Conservation (phyloP, 2,329 filamentous ascomycete genomes). For the Cadophora malorum region DNA sequence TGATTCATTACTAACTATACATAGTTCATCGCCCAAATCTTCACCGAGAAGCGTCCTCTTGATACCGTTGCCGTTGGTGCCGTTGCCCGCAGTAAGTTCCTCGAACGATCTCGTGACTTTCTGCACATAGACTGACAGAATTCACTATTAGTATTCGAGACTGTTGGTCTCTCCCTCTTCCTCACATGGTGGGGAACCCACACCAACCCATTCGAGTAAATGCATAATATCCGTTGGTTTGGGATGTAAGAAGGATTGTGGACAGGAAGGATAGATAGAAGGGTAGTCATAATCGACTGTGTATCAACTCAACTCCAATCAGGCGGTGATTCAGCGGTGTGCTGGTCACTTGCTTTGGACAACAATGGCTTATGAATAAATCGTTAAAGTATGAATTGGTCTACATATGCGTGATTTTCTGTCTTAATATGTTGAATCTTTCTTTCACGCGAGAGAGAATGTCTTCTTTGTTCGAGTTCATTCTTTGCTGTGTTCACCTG, state of each 20-base stretch:
- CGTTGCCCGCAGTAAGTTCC: constrained; percentile 64
- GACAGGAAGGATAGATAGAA: constrained; percentile 17
- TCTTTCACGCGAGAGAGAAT: too few relatives aligned
- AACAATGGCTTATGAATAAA: constrained; percentile 24
- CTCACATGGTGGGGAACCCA: constrained; percentile 98
- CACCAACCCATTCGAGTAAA: constrained; percentile 79
- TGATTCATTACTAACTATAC: constrained; percentile 17
- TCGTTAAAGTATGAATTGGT: constrained; percentile 8
- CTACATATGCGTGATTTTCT: background rate
- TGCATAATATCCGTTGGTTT: constrained; percentile 18
- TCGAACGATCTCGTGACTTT: background rate
- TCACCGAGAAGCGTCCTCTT: constrained; percentile 89
- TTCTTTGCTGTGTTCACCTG: too few relatives aligned
- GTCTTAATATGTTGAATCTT: too few relatives aligned
- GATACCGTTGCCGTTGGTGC: constrained; percentile 89
- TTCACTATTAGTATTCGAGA: constrained; percentile 71
- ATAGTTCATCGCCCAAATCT: constrained; percentile 84
- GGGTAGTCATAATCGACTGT: constrained; percentile 25
- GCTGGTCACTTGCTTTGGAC: constrained; percentile 27
- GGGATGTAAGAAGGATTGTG: constrained; percentile 17
- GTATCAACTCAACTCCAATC: constrained; percentile 32
- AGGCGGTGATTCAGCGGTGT: constrained; percentile 29
- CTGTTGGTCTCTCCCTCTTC: constrained; percentile 88
- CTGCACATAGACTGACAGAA: constrained; percentile 1
- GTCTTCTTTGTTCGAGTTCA: too few relatives aligned